A percentile compares a stretch with the other conserved stretches of the same genome.
These are phyloP conservation scores for Dioszegia hungarica DNA, from an alignment of 768 basidiomycete species.

Conservation along the genomic window DNA sequence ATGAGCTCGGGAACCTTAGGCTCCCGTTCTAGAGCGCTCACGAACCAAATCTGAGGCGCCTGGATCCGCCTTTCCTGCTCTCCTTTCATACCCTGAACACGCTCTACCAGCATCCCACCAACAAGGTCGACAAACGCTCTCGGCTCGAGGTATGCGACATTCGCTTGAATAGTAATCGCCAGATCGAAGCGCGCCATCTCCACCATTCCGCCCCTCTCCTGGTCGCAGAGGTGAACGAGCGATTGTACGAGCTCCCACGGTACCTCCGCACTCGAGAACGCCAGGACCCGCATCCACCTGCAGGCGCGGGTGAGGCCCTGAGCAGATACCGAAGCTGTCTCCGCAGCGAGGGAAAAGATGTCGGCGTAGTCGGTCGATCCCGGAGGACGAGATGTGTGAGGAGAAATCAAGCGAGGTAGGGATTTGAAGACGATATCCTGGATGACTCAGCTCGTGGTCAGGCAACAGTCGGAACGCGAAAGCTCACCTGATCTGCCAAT, in stretches of 20 bases:
- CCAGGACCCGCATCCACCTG: slow-evolving; percentile 33
- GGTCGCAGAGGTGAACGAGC: slow-evolving; percentile 9
- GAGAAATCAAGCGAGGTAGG: slow-evolving; percentile 24
- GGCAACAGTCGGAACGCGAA: not conserved
- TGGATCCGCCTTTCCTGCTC: too few species aligned
- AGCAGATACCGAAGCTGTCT: not conserved
- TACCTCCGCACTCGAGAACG: slow-evolving; percentile 32
- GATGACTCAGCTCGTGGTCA: not conserved
- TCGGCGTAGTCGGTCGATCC: not conserved
- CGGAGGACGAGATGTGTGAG: not conserved
- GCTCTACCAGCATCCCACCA: not conserved
- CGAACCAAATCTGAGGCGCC: too few species aligned
- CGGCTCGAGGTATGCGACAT: slow-evolving; percentile 13
- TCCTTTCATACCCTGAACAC: not conserved
- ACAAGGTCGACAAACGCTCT: slow-evolving; percentile 16
- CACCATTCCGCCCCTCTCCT: not conserved
- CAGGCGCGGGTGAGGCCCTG: slow-evolving; percentile 22
- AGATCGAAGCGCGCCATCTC: slow-evolving; percentile 26
- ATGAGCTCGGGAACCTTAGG: too few species aligned
- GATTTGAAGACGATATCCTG: slow-evolving; percentile 26
- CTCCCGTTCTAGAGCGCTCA: too few species aligned
- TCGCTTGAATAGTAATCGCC: slow-evolving; percentile 27
- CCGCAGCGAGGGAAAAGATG: not conserved
- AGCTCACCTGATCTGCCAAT: slow-evolving; percentile 11
- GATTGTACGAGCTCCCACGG: slow-evolving; percentile 21